Conservation (phyloP, 805 yeast genomes). For the Priceomyces haplophilus region DNA sequence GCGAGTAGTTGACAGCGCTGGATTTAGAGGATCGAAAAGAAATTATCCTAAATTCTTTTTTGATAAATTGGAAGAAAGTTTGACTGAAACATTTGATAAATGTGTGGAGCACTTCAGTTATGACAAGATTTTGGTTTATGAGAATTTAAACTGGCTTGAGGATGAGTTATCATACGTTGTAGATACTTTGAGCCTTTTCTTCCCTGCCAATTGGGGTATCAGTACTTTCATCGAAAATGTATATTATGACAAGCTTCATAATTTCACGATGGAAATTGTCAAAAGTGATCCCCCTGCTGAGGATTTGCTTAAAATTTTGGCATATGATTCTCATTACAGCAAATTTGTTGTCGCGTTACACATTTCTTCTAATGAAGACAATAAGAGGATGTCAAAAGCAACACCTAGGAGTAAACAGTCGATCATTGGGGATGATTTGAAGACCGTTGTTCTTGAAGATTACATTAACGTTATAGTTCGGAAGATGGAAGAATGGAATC, state of each 20-base stretch:
- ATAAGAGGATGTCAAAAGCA: conserved; percentile 16
- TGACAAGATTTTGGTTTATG: conserved; percentile 57
- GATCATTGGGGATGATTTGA: conserved; percentile 67
- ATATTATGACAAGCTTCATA: conserved; percentile 66
- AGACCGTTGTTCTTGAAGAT: conserved; percentile 71
- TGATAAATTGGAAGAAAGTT: conserved; percentile 54
- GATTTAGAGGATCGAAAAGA: conserved; percentile 42
- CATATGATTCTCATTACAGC: conserved; percentile 68
- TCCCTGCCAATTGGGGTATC: conserved; percentile 76
- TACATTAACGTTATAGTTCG: conserved; percentile 66
- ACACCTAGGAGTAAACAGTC: conserved; percentile 45
- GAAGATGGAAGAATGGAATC: conserved; percentile 85
- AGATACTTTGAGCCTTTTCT: conserved; percentile 52
- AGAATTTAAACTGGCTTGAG: conserved; percentile 78
- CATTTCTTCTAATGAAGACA: conserved; percentile 14
- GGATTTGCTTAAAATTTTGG: conserved; percentile 66
- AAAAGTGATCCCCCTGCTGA: conserved; percentile 77
- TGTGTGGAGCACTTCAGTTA: conserved; percentile 53
- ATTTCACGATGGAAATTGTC: conserved; percentile 60
- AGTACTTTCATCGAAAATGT: conserved; percentile 57
- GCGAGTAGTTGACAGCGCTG: conserved; percentile 25
- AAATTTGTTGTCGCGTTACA: conserved; percentile 30
- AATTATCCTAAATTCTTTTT: conserved; percentile 62
- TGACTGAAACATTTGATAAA: conserved; percentile 64
- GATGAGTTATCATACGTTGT: conserved; percentile 71